Percentiles rank a stretch among this genome's conserved stretches.
These are phyloP conservation scores for Colletotrichum noveboracense DNA, from an alignment of 2,329 filamentous ascomycete species.

Conservation along the genomic window DNA sequence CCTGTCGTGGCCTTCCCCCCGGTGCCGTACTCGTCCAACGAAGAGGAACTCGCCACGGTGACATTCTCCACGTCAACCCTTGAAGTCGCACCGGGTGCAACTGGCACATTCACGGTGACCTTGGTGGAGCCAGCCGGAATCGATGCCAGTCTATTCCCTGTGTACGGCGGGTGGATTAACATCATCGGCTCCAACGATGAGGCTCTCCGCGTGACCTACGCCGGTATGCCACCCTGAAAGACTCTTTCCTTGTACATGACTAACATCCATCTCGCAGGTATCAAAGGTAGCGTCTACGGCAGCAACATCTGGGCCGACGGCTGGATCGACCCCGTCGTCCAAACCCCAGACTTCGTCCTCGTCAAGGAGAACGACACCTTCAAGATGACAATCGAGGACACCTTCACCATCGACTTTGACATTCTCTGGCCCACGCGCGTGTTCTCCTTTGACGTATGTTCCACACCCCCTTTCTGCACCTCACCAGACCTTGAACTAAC, in stretches of 20 bases:
- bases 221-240: no score
- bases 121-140: conserved; percentile 36
- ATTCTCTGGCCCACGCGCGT: conserved; percentile 47
- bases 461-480: neutral
- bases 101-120: conserved; percentile 48
- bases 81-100: conserved; percentile 43
- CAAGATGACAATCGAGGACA: conserved; percentile 30
- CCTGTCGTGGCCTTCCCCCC: conserved; percentile 41
- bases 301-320: conserved; percentile 32
- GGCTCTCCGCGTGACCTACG: conserved; percentile 25
- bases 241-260: neutral
- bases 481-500: neutral
- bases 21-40: conserved; percentile 35
- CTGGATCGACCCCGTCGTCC: conserved; percentile 25
- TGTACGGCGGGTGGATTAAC: conserved; percentile 30
- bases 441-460: conserved; percentile 29
- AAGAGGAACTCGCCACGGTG: conserved; percentile 43
- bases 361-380: conserved; percentile 39
- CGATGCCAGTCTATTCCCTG: conserved; percentile 22
- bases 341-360: conserved; percentile 34
- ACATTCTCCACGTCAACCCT: conserved; percentile 46
- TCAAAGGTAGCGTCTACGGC: conserved; percentile 34
- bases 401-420: conserved; percentile 14
- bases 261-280: conserved; percentile 11
- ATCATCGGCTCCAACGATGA: conserved; percentile 29